These are phyloP conservation scores for Yarrowia keelungensis DNA, from an alignment of 805 yeast species.

Conservation along the genomic window DNA sequence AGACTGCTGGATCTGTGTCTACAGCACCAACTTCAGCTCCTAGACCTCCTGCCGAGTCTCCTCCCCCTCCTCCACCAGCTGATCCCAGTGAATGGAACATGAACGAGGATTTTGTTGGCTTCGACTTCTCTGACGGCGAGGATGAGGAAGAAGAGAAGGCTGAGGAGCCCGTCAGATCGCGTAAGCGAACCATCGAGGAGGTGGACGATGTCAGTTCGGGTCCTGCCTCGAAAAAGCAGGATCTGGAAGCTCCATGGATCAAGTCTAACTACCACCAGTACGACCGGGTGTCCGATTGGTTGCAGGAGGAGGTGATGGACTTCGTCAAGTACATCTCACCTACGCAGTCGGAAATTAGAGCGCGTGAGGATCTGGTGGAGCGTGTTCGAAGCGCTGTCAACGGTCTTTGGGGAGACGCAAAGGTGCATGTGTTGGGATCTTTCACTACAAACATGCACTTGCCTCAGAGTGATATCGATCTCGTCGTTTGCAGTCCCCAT, in stretches of 20 bases:
- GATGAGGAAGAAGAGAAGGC: constrained; percentile 11
- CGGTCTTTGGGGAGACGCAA: constrained; percentile 77
- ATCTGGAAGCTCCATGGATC: constrained; percentile 71
- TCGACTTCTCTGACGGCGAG: constrained; percentile 14
- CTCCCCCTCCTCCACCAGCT: constrained; percentile 36
- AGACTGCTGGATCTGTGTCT: background rate
- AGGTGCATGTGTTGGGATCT: constrained; percentile 88
- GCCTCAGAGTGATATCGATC: constrained; percentile 95
- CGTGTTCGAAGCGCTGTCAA: constrained; percentile 62
- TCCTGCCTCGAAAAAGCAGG: constrained; percentile 22
- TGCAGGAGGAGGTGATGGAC: constrained; percentile 82
- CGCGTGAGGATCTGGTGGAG: constrained; percentile 69
- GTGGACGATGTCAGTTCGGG: constrained; percentile 21
- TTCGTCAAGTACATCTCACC: constrained; percentile 89
- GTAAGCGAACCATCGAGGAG: constrained; percentile 22
- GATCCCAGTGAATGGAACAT: constrained; percentile 28
- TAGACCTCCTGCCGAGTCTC: constrained; percentile 20
- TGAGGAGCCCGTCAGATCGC: constrained; percentile 8
- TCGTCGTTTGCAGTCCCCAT: constrained; percentile 75
- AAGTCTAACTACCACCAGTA: constrained; percentile 76
- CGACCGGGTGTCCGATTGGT: constrained; percentile 83
- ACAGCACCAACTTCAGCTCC: constrained; percentile 15
- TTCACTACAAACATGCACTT: constrained; percentile 90
- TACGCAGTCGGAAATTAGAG: constrained; percentile 69
- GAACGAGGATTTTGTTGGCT: constrained; percentile 34